Conservation (phyloP, 2,329 filamentous ascomycete species). For the Trichoderma asperellum region DNA sequence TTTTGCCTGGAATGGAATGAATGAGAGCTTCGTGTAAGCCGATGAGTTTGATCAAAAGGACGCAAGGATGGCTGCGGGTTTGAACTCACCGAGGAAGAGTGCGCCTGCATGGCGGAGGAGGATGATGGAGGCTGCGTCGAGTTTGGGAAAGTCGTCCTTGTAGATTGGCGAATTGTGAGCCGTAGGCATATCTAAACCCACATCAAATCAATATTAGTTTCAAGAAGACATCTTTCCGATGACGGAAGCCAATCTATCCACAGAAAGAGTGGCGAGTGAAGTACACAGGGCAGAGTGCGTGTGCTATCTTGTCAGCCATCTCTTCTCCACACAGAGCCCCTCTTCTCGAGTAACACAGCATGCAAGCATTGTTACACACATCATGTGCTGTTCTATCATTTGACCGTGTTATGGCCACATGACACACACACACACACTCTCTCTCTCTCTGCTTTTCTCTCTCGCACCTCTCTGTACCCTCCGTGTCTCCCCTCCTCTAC, state of each 20-base stretch:
- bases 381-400: background rate
- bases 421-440: background rate
- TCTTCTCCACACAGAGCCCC: background rate
- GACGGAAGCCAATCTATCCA: background rate
- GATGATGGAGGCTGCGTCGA: constrained; percentile 58
- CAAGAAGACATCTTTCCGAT: background rate
- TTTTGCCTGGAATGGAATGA: constrained; percentile 36
- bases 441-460: background rate
- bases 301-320: background rate
- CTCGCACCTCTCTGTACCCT: background rate
- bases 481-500: background rate
- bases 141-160: constrained; percentile 45
- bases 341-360: background rate
- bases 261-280: background rate
- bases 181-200: constrained; percentile 58
- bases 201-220: background rate
- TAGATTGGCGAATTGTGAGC: constrained; percentile 61
- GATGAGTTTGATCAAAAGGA: background rate
- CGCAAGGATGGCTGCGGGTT: background rate
- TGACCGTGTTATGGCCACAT: background rate
- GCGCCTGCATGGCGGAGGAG: constrained; percentile 59
- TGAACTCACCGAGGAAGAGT: constrained; percentile 51
- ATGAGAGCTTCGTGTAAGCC: background rate
- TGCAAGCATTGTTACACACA: background rate
- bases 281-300: background rate